These are phyloP conservation scores for Thelonectria olida DNA, from an alignment of 2,329 filamentous ascomycete genomes.

Conservation along the genomic window DNA sequence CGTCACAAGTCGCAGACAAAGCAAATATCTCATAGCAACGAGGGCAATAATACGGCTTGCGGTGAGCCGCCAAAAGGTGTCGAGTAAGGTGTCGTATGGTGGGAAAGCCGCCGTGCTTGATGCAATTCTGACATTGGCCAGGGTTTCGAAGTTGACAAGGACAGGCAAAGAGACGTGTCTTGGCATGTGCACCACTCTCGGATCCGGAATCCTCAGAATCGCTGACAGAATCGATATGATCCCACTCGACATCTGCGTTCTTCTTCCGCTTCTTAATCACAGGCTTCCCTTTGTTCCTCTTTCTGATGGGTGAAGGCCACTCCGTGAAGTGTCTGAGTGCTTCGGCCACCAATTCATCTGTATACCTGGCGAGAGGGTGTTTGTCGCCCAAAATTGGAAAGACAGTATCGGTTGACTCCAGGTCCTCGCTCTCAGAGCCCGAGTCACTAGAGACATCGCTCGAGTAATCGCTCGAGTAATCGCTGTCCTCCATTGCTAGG, in stretches of 20 bases:
- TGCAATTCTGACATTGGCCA: background rate
- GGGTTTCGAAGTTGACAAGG: background rate
- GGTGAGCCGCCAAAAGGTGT: background rate
- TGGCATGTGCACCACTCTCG: background rate
- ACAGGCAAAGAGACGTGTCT: background rate
- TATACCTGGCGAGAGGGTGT: background rate
- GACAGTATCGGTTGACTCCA: background rate
- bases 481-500: background rate
- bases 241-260: background rate
- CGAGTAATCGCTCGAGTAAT: background rate
- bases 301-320: too few relatives aligned
- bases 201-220: background rate
- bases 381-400: background rate
- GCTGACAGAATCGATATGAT: background rate
- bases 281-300: background rate
- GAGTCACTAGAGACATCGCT: background rate
- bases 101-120: background rate
- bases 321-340: too few relatives aligned
- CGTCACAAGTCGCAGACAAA: background rate
- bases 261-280: background rate
- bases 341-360: background rate
- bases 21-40: background rate
- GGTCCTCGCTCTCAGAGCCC: background rate
- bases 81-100: background rate
- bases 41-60: background rate